Conservation (phyloP, 2,329 filamentous ascomycete genomes). For the Botrytis porri region DNA sequence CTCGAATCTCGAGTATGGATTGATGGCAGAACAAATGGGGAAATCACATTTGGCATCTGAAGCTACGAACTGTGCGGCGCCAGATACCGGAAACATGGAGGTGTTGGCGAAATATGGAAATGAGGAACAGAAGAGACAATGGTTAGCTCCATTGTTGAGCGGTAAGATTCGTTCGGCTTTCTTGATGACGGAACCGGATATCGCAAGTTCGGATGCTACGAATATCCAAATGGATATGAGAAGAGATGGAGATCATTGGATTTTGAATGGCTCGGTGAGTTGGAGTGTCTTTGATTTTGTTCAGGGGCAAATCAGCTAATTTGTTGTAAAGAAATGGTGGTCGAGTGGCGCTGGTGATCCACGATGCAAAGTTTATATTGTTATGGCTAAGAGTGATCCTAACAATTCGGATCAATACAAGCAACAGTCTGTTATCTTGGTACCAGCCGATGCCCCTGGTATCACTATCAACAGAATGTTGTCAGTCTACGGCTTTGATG, state of each 20-base stretch:
- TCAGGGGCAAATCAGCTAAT: slow-evolving; percentile 25
- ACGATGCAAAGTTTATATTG: slow-evolving; percentile 88
- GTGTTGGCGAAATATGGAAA: slow-evolving; percentile 89
- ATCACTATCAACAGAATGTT: slow-evolving; percentile 95
- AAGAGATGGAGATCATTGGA: slow-evolving; percentile 81
- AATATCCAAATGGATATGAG: slow-evolving; percentile 86
- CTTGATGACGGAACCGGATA: slow-evolving; percentile 88
- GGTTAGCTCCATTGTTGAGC: slow-evolving; percentile 77
- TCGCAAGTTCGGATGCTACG: slow-evolving; percentile 86
- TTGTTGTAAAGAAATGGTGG: slow-evolving; percentile 84
- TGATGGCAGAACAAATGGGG: slow-evolving; percentile 96
- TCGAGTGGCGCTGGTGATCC: slow-evolving; percentile 92
- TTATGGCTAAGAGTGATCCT: slow-evolving; percentile 90
- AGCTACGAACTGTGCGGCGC: slow-evolving; percentile 85
- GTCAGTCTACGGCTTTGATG: slow-evolving; percentile 91
- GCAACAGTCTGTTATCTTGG: slow-evolving; percentile 91
- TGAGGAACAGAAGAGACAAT: slow-evolving; percentile 77
- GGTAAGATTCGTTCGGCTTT: slow-evolving; percentile 87
- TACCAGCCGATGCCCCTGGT: slow-evolving; percentile 75
- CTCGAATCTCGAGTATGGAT: slow-evolving; percentile 91
- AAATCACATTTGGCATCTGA: slow-evolving; percentile 80
- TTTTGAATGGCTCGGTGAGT: slow-evolving; percentile 79
- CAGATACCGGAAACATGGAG: slow-evolving; percentile 95
- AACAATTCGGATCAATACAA: slow-evolving; percentile 73
- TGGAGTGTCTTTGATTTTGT: neutral